Conservation (phyloP, 1,139 yeast genomes). For the Scheffersomyces titani region DNA sequence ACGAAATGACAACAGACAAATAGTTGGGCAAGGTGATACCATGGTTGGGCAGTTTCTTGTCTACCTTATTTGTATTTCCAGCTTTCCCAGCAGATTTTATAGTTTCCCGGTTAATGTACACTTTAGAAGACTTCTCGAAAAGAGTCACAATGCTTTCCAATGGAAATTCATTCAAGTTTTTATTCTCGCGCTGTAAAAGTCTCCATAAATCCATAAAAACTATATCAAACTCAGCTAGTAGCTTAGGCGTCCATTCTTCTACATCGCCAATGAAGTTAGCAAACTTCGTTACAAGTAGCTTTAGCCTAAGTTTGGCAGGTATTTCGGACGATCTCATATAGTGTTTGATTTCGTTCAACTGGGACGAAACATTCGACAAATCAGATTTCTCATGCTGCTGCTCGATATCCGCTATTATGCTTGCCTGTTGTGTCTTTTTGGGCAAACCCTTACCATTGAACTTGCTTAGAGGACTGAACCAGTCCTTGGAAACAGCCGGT, state of each 20-base stretch:
- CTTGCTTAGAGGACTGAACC: conserved; percentile 24
- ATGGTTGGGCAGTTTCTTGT: not conserved
- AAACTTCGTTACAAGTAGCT: conserved; percentile 24
- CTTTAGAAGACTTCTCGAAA: conserved; percentile 20
- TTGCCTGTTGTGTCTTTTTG: not conserved
- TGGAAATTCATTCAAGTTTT: conserved; percentile 4
- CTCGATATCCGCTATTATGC: conserved; percentile 8
- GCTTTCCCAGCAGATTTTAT: not conserved
- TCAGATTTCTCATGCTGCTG: conserved; percentile 6
- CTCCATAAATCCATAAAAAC: conserved; percentile 19
- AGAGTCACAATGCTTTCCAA: conserved; percentile 14
- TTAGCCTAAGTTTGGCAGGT: conserved; percentile 18
- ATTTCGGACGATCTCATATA: conserved; percentile 30
- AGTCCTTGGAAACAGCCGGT: conserved; percentile 1
- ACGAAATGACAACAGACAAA: conserved; percentile 25
- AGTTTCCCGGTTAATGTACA: conserved; percentile 1
- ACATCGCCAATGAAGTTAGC: conserved; percentile 13
- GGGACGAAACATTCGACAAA: not conserved
- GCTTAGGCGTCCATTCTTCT: conserved; percentile 6
- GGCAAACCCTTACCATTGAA: conserved; percentile 9
- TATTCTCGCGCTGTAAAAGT: not conserved
- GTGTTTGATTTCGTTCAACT: conserved; percentile 22
- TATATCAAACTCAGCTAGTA: conserved; percentile 19
- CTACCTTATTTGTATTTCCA: not conserved
- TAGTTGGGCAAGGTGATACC: conserved; percentile 23